These are phyloP conservation scores for Hura crepitans DNA, from an alignment of 441 rosid species.

Conservation along the genomic window DNA sequence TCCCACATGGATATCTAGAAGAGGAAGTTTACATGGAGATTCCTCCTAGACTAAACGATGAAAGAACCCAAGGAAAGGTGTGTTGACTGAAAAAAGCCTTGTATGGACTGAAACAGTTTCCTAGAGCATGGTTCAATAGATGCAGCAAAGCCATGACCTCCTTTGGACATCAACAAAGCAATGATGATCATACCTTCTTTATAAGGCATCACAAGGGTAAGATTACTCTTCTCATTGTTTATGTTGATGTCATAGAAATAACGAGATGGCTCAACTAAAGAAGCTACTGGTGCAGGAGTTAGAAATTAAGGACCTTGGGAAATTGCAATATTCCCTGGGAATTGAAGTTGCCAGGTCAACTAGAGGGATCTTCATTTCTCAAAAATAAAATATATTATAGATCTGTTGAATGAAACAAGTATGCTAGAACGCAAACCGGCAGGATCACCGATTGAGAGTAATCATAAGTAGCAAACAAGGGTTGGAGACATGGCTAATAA, in stretches of 20 bases:
- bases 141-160: too few species aligned
- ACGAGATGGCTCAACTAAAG: background rate
- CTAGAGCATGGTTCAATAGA: too few species aligned
- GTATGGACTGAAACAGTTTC: background rate
- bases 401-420: too few species aligned
- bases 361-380: background rate
- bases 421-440: too few species aligned
- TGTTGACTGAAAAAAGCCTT: background rate
- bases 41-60: background rate
- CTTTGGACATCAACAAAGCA: too few species aligned
- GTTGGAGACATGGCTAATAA: too few species aligned
- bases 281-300: background rate
- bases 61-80: background rate
- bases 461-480: background rate
- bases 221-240: background rate
- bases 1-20: background rate
- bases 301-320: background rate
- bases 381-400: too few species aligned
- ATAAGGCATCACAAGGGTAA: background rate
- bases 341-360: background rate
- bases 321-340: background rate
- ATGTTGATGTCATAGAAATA: background rate
- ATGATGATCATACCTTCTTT: background rate
- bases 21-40: background rate
- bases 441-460: background rate